Percentiles rank a stretch among this genome's conserved stretches.
Conservation (phyloP, 192 early-diverging fungal genomes). For the Coemansia furcata region DNA sequence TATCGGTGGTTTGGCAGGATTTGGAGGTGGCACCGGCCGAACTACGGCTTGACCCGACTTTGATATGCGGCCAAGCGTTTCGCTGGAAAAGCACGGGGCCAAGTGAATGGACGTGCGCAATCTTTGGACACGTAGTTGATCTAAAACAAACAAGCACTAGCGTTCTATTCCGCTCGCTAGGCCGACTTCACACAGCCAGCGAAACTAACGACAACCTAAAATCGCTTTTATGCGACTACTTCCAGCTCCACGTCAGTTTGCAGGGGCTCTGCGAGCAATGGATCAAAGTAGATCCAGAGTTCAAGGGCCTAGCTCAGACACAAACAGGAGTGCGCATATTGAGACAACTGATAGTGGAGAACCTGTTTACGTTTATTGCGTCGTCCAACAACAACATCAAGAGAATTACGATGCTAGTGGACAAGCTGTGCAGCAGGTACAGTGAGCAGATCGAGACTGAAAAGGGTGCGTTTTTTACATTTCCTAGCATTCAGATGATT, state of each 20-base stretch:
- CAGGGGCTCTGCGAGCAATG: conserved; percentile 57
- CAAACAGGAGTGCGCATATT: conserved; percentile 69
- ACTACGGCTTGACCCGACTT: conserved; percentile 73
- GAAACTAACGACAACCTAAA: conserved; percentile 14
- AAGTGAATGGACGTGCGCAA: conserved; percentile 59
- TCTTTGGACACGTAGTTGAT: conserved; percentile 59
- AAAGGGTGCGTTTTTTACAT: conserved; percentile 58
- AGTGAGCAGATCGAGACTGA: conserved; percentile 23
- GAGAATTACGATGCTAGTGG: conserved; percentile 67
- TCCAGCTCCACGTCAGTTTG: conserved; percentile 77
- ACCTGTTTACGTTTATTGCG: conserved; percentile 87
- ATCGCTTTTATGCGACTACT: conserved; percentile 66
- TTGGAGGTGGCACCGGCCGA: conserved; percentile 58
- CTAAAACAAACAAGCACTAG: conserved; percentile 58
- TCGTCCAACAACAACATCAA: conserved; percentile 92
- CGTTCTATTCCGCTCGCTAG: conserved; percentile 29
- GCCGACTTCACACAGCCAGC: neutral
- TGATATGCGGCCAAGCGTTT: conserved; percentile 89
- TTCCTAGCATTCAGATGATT: conserved; percentile 63
- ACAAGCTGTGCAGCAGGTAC: conserved; percentile 40
- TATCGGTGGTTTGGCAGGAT: conserved; percentile 44
- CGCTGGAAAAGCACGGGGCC: conserved; percentile 71
- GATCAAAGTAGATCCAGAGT: conserved; percentile 64
- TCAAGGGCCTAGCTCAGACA: conserved; percentile 48
- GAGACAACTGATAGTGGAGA: conserved; percentile 87